Evolutionary conservation across 78 protist species (phyloP), one percentile per base, ranked within the genome.

Genomic region (Dictyostelium brefeldianum): DNA sequence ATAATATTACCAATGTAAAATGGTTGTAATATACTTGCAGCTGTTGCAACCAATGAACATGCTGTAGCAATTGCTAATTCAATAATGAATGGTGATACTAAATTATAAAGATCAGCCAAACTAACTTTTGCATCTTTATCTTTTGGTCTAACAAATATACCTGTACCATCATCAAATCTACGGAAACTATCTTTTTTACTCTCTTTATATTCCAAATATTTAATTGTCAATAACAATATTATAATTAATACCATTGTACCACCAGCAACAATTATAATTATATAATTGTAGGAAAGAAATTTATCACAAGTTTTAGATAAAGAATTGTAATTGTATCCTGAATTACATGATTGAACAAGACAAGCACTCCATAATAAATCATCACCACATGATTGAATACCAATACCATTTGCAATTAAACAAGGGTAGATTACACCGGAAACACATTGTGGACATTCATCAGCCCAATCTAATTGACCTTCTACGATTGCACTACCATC

Each of bases 181-280:
- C 43, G 22, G 41, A 20, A 73, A 46, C 56, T 47, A 46, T 36
- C 51, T 9, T 22, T 56, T 12, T 62, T 62, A 4, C 48, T 46
- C 14, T 80, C 87, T 48, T 64, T 74, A 10, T 64, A 36, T 27
- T 87, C 93, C 36, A 36, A 14, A 36, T 77, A 77, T 48, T 87
- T 87, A 47, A 87, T 77, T 14, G 53, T n/a, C 1, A 20, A 4
- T 5, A 87, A 27, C 1, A 77, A 41, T 27, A 20, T 18, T 7
- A 87, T 31, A 20, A 87, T 48, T 3, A 87, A 41, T 4, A 50
- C 53, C 83, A 87, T 74, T 3, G 93, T 87, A 5, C 78, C 93
- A 77, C 93, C 93, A 4, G 93, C 93, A 27, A 87, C 93, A 31
- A 87, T 87, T 31, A 87, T 87, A 7, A 87, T 70, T 22, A 87